phyloP scores from a whole-genome alignment of 2,329 filamentous ascomycete species.

The Pezicula radicicola region DNA sequence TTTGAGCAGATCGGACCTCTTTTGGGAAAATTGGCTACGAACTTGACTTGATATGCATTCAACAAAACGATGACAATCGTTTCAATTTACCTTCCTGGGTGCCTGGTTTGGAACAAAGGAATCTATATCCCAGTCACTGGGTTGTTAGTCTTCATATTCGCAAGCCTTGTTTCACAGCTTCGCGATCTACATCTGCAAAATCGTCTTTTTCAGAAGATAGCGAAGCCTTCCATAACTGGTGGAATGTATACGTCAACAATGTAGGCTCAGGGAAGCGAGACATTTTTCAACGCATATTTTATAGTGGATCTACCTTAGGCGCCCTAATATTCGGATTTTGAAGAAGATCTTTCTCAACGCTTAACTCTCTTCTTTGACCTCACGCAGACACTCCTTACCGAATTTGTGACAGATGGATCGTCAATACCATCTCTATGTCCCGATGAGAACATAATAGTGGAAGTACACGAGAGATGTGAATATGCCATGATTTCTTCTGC shows the following conservation, averaged over 20 bases:
- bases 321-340: conserved; percentile 2
- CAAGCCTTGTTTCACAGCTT: conserved; percentile 1
- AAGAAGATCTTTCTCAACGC: conserved; percentile 1
- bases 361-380: conserved; percentile 5
- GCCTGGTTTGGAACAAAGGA: conserved; percentile 9
- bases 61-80: conserved; percentile 8
- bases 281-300: conserved; percentile 6
- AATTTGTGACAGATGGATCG: background rate
- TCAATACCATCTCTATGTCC: background rate
- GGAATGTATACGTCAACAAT: background rate
- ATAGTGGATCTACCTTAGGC: conserved; percentile 9
- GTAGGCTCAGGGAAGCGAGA: background rate
- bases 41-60: background rate
- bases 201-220: background rate
- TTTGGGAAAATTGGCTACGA: conserved; percentile 9
- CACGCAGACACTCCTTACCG: background rate
- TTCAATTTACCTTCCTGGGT: conserved; percentile 8
- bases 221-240: conserved; percentile 9
- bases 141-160: conserved; percentile 5
- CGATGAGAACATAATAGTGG: background rate
- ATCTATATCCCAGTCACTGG: conserved; percentile 4
- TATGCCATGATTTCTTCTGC: conserved; percentile 5
- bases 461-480: background rate
- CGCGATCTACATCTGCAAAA: background rate
- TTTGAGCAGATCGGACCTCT: conserved; percentile 1